Conservation (phyloP, 148 eudicot genomes). For the Simmondsia chinensis region DNA sequence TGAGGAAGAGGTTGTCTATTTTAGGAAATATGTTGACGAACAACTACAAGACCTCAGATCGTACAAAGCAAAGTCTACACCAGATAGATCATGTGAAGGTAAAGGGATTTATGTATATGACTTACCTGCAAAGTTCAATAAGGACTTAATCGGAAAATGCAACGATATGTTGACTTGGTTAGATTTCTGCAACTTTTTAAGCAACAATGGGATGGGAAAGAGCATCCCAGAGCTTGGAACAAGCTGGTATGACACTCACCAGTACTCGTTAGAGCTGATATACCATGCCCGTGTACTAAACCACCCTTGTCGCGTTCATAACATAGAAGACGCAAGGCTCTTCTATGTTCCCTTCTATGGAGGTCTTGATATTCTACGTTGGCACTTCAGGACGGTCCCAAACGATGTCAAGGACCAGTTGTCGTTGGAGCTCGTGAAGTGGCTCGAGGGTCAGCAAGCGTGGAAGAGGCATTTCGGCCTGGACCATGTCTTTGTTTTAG, state of each 20-base stretch:
- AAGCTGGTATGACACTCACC: conserved; percentile 76
- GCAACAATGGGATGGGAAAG: conserved; percentile 52
- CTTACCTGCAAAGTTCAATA: conserved; percentile 67
- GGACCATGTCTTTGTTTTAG: conserved; percentile 69
- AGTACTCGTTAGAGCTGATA: conserved; percentile 61
- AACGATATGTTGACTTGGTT: conserved; percentile 42
- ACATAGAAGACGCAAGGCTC: conserved; percentile 47
- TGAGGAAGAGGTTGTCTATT: conserved; percentile 19
- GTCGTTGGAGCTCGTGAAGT: conserved; percentile 37
- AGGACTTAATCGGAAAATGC: conserved; percentile 44
- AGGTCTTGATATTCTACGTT: conserved; percentile 54
- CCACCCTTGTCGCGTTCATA: conserved; percentile 74
- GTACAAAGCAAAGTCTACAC: conserved; percentile 19
- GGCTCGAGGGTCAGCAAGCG: conserved; percentile 35
- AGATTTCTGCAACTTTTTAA: conserved; percentile 42
- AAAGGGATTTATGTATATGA: conserved; percentile 70
- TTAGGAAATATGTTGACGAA: conserved; percentile 29
- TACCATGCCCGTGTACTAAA: conserved; percentile 51
- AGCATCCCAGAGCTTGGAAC: conserved; percentile 47
- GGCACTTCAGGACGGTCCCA: conserved; percentile 63
- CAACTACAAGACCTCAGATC: conserved; percentile 40
- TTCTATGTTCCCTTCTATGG: conserved; percentile 84
- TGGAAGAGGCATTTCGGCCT: conserved; percentile 51
- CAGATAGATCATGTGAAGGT: conserved; percentile 31
- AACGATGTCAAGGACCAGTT: conserved; percentile 47